Percentiles rank a stretch among this genome's conserved stretches.
Evolutionary conservation across 306 rosid species (phyloP).

Genomic region (Prinsepia uniflora): DNA sequence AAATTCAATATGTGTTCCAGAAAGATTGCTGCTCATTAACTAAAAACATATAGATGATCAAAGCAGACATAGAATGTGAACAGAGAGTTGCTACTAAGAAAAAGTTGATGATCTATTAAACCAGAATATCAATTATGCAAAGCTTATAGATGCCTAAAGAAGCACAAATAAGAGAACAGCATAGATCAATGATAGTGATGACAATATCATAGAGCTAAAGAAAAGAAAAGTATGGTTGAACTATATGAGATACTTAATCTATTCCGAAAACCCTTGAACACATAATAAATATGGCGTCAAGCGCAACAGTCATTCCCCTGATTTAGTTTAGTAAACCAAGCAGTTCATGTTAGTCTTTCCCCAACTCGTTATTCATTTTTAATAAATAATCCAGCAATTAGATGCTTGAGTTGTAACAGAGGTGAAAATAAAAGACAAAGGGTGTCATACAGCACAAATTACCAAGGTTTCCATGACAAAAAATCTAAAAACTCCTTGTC

Average conservation of each 20-base stretch:
- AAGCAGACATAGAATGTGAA: constrained; percentile 4
- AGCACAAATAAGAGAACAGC: constrained; percentile 11
- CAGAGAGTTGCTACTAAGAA: neutral
- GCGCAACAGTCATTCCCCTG: neutral
- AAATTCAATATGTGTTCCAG: constrained; percentile 12
- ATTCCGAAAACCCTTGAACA: neutral
- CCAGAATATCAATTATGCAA: constrained; percentile 9
- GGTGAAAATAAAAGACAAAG: no score
- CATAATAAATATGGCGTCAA: neutral
- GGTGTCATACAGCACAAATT: no score
- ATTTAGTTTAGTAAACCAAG: neutral
- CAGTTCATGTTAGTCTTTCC: neutral
- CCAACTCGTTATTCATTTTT: neutral
- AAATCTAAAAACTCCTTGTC: no score
- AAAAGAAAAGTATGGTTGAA: neutral
- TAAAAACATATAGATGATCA: constrained; percentile 3
- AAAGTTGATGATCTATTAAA: neutral
- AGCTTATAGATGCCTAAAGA: constrained; percentile 3
- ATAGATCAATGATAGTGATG: neutral
- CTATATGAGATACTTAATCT: constrained; percentile 1
- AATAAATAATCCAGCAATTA: neutral
- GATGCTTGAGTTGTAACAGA: neutral
- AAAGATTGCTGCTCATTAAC: constrained; percentile 21
- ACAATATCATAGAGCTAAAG: neutral
- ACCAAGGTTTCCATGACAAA: no score